phyloP scores from a whole-genome alignment of 495 filamentous ascomycete species.

The Podospora pseudocomata region DNA sequence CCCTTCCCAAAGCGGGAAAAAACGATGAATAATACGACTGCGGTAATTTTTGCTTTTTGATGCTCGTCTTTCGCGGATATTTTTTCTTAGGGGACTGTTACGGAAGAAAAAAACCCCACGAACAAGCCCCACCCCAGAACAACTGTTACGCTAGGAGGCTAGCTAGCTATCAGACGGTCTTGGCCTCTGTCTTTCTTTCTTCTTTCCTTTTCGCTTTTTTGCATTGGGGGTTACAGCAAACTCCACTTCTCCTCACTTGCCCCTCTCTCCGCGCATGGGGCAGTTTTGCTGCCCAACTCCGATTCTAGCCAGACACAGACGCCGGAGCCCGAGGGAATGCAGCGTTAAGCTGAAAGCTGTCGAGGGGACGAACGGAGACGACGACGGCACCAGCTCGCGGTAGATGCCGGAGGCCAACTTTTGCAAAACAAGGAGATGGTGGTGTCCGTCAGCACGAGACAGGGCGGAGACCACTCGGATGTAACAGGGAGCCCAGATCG shows the following conservation, averaged over 20 bases:
- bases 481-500: neutral
- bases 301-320: conserved; percentile 15
- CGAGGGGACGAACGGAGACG: neutral
- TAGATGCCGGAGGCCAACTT: neutral
- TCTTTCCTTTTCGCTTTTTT: neutral
- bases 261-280: conserved; percentile 6
- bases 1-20: neutral
- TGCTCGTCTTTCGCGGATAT: neutral
- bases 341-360: neutral
- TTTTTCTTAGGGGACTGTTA: neutral
- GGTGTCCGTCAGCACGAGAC: too few species aligned
- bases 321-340: neutral
- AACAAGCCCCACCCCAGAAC: neutral
- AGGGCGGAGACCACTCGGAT: neutral
- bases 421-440: neutral
- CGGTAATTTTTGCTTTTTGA: conserved; percentile 16
- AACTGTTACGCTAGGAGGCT: neutral
- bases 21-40: conserved; percentile 14
- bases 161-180: too few species aligned
- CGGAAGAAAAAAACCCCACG: neutral
- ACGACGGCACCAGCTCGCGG: neutral
- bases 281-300: conserved; percentile 20
- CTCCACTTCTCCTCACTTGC: neutral
- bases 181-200: neutral
- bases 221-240: conserved; percentile 6